A percentile compares a stretch with the other conserved stretches of the same genome.
Conservation (phyloP, 2,329 filamentous ascomycete genomes). For the Exserohilum turcica region DNA sequence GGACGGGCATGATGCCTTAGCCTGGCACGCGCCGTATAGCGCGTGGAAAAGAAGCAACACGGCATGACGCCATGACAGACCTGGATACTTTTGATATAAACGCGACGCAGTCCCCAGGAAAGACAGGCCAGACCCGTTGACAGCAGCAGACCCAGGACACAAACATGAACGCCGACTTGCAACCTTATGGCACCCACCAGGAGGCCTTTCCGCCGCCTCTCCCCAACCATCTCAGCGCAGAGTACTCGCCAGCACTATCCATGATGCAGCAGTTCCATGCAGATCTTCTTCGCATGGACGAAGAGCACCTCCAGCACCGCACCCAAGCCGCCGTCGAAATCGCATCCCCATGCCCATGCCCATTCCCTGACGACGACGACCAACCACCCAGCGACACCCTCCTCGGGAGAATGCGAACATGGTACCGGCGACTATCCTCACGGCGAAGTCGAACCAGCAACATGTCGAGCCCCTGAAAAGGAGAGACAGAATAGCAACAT, state of each 20-base stretch:
- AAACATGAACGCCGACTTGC: conserved; percentile 1
- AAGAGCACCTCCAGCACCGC: conserved; percentile 12
- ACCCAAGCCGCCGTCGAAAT: neutral
- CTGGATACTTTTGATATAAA: conserved; percentile 6
- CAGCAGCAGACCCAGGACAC: neutral
- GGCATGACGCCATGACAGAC: conserved; percentile 8
- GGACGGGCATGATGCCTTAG: conserved; percentile 1
- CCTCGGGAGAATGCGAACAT: conserved; percentile 5
- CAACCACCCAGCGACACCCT: neutral
- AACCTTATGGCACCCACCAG: conserved; percentile 2
- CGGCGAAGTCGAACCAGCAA: conserved; percentile 7
- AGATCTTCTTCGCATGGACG: conserved; percentile 13
- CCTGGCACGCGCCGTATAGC: conserved; percentile 10
- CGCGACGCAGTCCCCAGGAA: neutral
- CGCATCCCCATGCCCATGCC: conserved; percentile 2
- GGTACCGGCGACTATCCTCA: conserved; percentile 7
- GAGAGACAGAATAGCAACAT: neutral
- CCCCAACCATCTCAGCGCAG: conserved; percentile 5
- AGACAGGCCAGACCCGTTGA: neutral
- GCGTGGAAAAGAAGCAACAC: conserved; percentile 8
- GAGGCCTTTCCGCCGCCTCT: conserved; percentile 11
- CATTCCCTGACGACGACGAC: too few species aligned
- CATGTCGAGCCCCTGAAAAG: conserved; percentile 7
- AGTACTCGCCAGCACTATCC: conserved; percentile 8
- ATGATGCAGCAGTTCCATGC: conserved; percentile 12